Evolutionary conservation across 1,284 basidiomycete genomes (phyloP).

Genomic region (Sphaerobolus stellatus): DNA sequence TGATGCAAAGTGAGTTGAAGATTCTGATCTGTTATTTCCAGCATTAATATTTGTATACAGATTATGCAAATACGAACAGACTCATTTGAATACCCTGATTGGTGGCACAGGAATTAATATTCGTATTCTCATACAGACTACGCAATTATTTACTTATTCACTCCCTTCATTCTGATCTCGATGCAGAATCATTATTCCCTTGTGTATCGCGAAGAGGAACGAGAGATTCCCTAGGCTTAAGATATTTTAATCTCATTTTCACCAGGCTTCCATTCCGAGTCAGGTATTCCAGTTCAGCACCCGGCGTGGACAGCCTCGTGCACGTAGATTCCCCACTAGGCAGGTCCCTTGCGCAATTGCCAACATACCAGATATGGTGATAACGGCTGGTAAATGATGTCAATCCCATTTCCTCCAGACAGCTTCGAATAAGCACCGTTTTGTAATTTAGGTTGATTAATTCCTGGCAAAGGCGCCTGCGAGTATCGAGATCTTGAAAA

Average conservation of each 20-base stretch:
- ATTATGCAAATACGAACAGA: too few species aligned
- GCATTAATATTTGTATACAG: too few species aligned
- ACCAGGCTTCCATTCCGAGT: background rate
- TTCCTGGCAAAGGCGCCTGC: background rate
- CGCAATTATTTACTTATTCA: constrained; percentile 49
- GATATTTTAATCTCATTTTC: background rate
- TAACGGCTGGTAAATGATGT: background rate
- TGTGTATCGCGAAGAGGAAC: constrained; percentile 65
- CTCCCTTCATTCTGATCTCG: constrained; percentile 56
- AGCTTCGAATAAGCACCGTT: constrained; percentile 5
- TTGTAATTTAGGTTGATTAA: constrained; percentile 4
- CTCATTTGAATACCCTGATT: too few species aligned
- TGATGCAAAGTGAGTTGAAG: constrained; percentile 36
- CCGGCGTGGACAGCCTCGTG: constrained; percentile 42
- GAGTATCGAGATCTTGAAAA: background rate
- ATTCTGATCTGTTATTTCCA: too few species aligned
- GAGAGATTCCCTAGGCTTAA: constrained; percentile 46
- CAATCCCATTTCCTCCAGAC: constrained; percentile 4
- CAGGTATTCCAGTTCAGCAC: constrained; percentile 13
- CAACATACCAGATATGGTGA: constrained; percentile 26
- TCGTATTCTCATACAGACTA: constrained; percentile 31
- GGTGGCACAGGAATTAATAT: too few species aligned
- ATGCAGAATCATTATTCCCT: constrained; percentile 69
- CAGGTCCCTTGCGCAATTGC: constrained; percentile 29
- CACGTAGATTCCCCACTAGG: constrained; percentile 36